Evolutionary conservation across 176 grass and related monocot genomes (phyloP), one percentile per base, ranked within the genome.

Genomic region (Cocos nucifera): DNA sequence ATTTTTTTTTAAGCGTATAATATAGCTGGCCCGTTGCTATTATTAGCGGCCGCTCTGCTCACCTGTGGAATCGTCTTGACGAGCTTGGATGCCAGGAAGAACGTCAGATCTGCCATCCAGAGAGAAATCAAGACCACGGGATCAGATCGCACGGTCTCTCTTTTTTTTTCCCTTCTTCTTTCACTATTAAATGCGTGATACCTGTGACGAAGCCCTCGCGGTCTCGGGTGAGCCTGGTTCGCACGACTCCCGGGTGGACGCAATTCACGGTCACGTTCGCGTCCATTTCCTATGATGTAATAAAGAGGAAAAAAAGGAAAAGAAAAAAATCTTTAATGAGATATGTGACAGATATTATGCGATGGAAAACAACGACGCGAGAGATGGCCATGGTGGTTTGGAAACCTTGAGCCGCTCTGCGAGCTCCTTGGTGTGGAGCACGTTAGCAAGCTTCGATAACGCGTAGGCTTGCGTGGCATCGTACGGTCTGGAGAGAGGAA

Each of bases 1-100:
- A 10, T 44, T 3, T 1, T 30, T 30, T 30, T 30, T 27, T 27
- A 4, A 30, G 35, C 35, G 35, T 12, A 12, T 44, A 14, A 44
- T 44, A 44, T 6, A 44, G 35, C 35, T 9, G 32, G 32, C 6
- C 1, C 8, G 32, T 35, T 35, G 10, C 8, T 35, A 35, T 35
- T 35, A 35, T 62, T 68, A 65, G 51, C 66, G 50, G 21, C 51
- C 19, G 61, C 17, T 51, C 61, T n/a, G 62, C 64, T 84, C 74
- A 90, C 93, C 87, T 97, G 93, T 16, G 87, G 93, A 62, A 86
- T 92, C 28, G 81, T 88, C 62, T 97, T 97, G 23, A 97, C 83
- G 69, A 97, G 84, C 87, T 85, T 97, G 59, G 80, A 88, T 26
- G 86, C 59, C 19, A 97, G 84, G 73, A 92, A 65, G 81, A 97